Conservation (phyloP, 129 eudicot species). For the Glebionis coronaria region DNA sequence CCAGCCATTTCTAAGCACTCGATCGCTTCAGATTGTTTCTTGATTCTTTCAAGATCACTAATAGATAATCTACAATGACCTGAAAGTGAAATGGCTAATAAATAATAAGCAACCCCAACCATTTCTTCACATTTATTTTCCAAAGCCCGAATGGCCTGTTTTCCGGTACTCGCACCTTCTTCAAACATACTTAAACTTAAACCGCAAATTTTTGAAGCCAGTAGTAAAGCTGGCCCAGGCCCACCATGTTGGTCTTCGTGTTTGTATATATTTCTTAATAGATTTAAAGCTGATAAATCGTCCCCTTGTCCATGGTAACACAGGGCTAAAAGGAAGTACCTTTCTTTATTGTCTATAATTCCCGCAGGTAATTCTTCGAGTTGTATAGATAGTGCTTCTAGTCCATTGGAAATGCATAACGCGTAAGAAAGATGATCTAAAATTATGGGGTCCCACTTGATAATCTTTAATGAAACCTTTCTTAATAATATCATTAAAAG, state of each 20-base stretch:
- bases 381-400: conserved; percentile 54
- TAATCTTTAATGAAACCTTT: conserved; percentile 54
- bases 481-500: conserved; percentile 65
- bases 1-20: conserved; percentile 58
- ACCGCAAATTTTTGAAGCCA: conserved; percentile 68
- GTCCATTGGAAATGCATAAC: conserved; percentile 60
- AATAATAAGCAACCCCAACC: conserved; percentile 56
- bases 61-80: conserved; percentile 35
- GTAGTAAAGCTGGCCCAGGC: conserved; percentile 53
- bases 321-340: conserved; percentile 60
- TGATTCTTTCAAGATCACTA: conserved; percentile 56
- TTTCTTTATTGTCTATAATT: conserved; percentile 51
- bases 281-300: conserved; percentile 54
- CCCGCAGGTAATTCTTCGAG: conserved; percentile 72
- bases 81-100: conserved; percentile 64
- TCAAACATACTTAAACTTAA: conserved; percentile 38
- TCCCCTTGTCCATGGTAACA: conserved; percentile 79
- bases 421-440: conserved; percentile 88
- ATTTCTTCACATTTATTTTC: conserved; percentile 45
- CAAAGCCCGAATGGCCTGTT: conserved; percentile 47
- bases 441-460: conserved; percentile 89
- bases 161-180: conserved; percentile 59
- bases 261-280: conserved; percentile 50
- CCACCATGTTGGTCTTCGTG: conserved; percentile 41
- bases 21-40: conserved; percentile 61